Conservation (phyloP, 179 eudicot species). For the Sideroxylon spinosum region DNA sequence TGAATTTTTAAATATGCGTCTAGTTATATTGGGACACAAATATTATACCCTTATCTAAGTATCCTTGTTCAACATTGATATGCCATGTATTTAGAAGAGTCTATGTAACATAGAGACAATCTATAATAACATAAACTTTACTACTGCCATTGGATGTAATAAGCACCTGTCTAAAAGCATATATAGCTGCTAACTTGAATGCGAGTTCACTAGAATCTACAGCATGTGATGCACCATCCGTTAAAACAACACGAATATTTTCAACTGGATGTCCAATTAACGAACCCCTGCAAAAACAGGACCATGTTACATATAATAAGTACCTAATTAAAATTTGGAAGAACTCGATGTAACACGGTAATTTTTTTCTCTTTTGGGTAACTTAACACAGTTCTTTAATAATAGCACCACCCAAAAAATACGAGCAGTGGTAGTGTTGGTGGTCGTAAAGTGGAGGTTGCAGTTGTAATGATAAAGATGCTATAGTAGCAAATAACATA, state of each 20-base stretch:
- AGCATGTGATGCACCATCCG: constrained; percentile 94
- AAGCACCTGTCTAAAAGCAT: constrained; percentile 94
- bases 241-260: constrained; percentile 63
- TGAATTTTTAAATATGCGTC: too few relatives aligned
- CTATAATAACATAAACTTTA: background rate
- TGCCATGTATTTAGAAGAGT: too few relatives aligned
- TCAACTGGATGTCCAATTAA: constrained; percentile 95
- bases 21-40: too few relatives aligned
- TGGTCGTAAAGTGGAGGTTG: background rate
- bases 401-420: background rate
- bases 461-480: background rate
- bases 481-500: background rate
- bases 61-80: too few relatives aligned
- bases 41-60: too few relatives aligned
- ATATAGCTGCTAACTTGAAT: constrained; percentile 84
- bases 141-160: constrained; percentile 3
- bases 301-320: background rate
- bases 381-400: background rate
- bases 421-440: background rate
- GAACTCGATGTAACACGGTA: too few relatives aligned
- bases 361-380: too few relatives aligned
- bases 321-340: background rate
- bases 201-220: constrained; percentile 99
- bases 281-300: constrained; percentile 59
- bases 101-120: too few relatives aligned